Percentiles rank a stretch among this genome's conserved stretches.
Evolutionary conservation across 2,329 filamentous ascomycete species (phyloP).

Genomic region (Cladosporium sp.): DNA sequence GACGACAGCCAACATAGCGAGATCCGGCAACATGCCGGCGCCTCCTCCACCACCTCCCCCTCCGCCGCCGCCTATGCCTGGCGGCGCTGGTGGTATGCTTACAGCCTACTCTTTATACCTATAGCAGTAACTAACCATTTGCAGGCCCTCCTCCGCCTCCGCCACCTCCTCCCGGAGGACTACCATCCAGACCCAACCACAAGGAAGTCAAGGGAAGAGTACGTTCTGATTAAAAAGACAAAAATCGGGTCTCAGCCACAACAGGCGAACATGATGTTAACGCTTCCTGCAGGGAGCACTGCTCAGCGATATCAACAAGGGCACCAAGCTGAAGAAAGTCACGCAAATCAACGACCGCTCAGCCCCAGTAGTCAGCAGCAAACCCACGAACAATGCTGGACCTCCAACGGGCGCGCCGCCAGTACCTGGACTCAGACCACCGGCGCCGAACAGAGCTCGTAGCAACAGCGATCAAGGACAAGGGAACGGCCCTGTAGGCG

Average conservation of each 20-base stretch:
- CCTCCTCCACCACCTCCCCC: constrained; percentile 66
- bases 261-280: neutral
- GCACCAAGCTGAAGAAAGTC: constrained; percentile 73
- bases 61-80: constrained; percentile 60
- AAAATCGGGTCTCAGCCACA: neutral
- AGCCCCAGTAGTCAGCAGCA: constrained; percentile 67
- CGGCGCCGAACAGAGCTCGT: constrained; percentile 67
- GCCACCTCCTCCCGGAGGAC: constrained; percentile 57
- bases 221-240: constrained; percentile 39
- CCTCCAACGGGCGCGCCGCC: constrained; percentile 74
- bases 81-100: constrained; percentile 51
- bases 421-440: constrained; percentile 74
- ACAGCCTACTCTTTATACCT: neutral
- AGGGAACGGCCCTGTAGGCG: constrained; percentile 43
- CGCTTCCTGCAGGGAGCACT: constrained; percentile 70
- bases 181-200: constrained; percentile 60
- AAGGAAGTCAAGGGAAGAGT: constrained; percentile 62
- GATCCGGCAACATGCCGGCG: constrained; percentile 10
- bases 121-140: neutral
- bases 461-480: constrained; percentile 76
- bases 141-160: constrained; percentile 62
- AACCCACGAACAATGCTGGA: constrained; percentile 52
- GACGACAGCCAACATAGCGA: neutral
- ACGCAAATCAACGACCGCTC: constrained; percentile 89
- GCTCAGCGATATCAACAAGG: constrained; percentile 83